Conservation (phyloP, 495 filamentous ascomycete species). For the Aspergillus panamensis region DNA sequence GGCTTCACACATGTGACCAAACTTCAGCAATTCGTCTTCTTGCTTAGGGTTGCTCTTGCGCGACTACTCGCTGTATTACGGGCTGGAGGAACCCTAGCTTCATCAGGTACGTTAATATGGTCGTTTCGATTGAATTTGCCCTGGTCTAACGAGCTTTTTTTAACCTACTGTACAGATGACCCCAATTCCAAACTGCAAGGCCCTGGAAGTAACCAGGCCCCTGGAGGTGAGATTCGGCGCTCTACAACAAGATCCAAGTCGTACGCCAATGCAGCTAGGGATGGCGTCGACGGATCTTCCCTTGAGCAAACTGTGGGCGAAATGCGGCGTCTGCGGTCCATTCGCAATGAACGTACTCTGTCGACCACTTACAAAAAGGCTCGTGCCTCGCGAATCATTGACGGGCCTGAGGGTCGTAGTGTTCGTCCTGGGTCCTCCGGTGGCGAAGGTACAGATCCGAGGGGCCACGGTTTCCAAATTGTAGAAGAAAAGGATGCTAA, state of each 20-base stretch:
- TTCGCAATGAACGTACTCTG: constrained; percentile 86
- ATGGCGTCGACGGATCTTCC: constrained; percentile 63
- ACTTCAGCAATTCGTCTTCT: constrained; percentile 89
- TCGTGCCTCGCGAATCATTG: constrained; percentile 85
- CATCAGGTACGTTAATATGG: constrained; percentile 53
- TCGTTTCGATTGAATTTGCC: neutral
- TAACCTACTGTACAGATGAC: constrained; percentile 54
- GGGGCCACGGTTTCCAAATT: constrained; percentile 67
- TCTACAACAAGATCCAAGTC: constrained; percentile 71
- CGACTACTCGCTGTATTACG: constrained; percentile 83
- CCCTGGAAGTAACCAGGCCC: constrained; percentile 56
- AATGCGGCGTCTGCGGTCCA: constrained; percentile 85
- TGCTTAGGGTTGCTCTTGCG: constrained; percentile 87
- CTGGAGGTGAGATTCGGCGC: constrained; percentile 46
- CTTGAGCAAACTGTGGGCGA: constrained; percentile 96
- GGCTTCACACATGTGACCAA: constrained; percentile 68
- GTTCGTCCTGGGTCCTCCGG: constrained; percentile 78
- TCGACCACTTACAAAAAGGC: constrained; percentile 89
- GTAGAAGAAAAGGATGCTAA: constrained; percentile 79
- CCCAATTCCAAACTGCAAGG: constrained; percentile 66
- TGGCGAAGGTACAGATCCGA: constrained; percentile 55
- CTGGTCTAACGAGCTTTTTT: neutral
- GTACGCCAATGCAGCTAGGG: constrained; percentile 57
- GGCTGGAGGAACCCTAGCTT: constrained; percentile 68
- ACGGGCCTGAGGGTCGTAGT: constrained; percentile 78